Percentiles rank a stretch among this genome's conserved stretches.
Evolutionary conservation across 805 yeast genomes (phyloP).

Genomic region (Ogataea glucozyma): DNA sequence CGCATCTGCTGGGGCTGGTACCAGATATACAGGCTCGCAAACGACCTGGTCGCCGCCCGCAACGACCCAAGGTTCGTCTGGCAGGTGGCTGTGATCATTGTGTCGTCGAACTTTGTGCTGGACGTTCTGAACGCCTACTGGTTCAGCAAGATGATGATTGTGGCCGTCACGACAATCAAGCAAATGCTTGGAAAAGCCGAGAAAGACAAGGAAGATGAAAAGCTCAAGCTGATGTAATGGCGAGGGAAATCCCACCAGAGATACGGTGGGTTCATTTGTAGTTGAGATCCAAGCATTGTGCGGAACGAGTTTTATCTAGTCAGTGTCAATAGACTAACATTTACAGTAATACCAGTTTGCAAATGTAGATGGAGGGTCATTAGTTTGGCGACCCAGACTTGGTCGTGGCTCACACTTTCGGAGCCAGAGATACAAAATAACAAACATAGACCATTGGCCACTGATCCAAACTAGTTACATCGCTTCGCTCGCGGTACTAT

Average conservation of each 20-base stretch:
- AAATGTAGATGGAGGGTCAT: too few species aligned
- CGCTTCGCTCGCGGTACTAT: not conserved
- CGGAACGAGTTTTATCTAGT: too few species aligned
- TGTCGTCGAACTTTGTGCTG: conserved; percentile 35
- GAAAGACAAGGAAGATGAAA: conserved; percentile 26
- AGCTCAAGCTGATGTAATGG: conserved; percentile 34
- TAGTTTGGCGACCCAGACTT: too few species aligned
- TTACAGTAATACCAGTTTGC: too few species aligned
- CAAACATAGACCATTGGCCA: too few species aligned
- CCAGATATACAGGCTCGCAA: conserved; percentile 31
- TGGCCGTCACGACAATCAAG: conserved; percentile 37
- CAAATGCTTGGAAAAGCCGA: conserved; percentile 31
- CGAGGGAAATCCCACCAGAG: too few species aligned
- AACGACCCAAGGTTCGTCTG: conserved; percentile 32
- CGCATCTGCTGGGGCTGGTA: conserved; percentile 43
- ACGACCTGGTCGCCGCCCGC: conserved; percentile 31
- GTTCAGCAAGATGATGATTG: conserved; percentile 40
- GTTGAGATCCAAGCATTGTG: too few species aligned
- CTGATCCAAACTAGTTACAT: too few species aligned
- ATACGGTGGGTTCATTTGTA: too few species aligned
- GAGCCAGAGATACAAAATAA: too few species aligned
- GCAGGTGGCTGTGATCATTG: conserved; percentile 29
- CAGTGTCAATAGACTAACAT: too few species aligned
- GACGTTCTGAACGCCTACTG: conserved; percentile 39
- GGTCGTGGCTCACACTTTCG: too few species aligned